A percentile compares a stretch with the other conserved stretches of the same genome.
Evolutionary conservation across 2,329 filamentous ascomycete species (phyloP).

Genomic region (Ophiostoma angusticollis): DNA sequence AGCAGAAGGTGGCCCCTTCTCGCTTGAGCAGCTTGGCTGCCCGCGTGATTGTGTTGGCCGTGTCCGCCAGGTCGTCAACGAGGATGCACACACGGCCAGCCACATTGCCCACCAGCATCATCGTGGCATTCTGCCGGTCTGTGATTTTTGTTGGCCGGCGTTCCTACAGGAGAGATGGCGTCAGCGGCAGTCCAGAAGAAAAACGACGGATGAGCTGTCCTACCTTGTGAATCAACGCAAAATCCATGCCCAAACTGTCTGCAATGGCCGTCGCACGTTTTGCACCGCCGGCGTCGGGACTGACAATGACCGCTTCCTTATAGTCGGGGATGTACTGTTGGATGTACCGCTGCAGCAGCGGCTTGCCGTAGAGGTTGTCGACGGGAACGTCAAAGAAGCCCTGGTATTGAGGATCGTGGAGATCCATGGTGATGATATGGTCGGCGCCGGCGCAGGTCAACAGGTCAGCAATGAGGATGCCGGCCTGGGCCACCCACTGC

Average conservation of each 20-base stretch:
- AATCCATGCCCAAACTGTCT: constrained; percentile 83
- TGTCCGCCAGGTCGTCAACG: constrained; percentile 89
- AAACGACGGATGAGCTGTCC: constrained; percentile 5
- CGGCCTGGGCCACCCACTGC: constrained; percentile 96
- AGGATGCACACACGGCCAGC: constrained; percentile 64
- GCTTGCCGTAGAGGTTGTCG: constrained; percentile 86
- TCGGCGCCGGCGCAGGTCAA: constrained; percentile 92
- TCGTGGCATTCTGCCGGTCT: constrained; percentile 65
- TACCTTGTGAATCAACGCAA: constrained; percentile 97
- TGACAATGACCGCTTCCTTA: constrained; percentile 81
- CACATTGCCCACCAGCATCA: constrained; percentile 74
- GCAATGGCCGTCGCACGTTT: constrained; percentile 94
- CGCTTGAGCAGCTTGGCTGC: constrained; percentile 95
- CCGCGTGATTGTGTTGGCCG: constrained; percentile 91
- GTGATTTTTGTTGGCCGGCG: constrained; percentile 57
- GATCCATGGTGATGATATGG: constrained; percentile 95
- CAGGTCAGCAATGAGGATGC: constrained; percentile 85
- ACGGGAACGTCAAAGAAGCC: constrained; percentile 98
- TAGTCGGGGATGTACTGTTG: constrained; percentile 75
- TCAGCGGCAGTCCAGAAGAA: neutral
- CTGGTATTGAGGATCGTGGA: constrained; percentile 88
- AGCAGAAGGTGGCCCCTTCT: constrained; percentile 82
- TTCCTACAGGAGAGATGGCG: constrained; percentile 15
- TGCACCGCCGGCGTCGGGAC: constrained; percentile 88
- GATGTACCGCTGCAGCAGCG: constrained; percentile 57